Conservation (phyloP, 2,329 filamentous ascomycete genomes). For the Calycina herbarum region DNA sequence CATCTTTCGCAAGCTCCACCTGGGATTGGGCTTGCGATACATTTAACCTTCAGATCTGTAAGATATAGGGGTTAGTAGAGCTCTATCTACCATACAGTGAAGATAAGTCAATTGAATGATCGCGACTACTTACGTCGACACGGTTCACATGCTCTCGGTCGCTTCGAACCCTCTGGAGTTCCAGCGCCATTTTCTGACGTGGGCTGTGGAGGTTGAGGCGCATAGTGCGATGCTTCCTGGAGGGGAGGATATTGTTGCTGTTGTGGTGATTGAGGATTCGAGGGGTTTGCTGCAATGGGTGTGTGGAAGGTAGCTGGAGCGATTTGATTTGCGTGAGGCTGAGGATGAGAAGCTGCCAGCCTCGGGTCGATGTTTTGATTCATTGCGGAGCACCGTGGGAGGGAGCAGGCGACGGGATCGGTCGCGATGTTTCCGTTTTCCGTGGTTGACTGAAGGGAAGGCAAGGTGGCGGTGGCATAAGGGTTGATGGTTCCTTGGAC, state of each 20-base stretch:
- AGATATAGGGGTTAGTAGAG: background rate
- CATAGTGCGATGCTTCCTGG: slow-evolving; percentile 20
- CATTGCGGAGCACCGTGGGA: background rate
- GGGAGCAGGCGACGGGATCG: too few relatives aligned
- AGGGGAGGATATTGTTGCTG: slow-evolving; percentile 15
- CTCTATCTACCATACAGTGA: background rate
- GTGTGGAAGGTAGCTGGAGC: slow-evolving; percentile 5
- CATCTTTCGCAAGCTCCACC: slow-evolving; percentile 43
- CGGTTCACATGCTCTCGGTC: slow-evolving; percentile 43
- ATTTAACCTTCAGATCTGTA: slow-evolving; percentile 43
- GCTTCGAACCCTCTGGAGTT: slow-evolving; percentile 33
- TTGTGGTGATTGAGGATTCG: slow-evolving; percentile 14
- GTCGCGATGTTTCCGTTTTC: background rate
- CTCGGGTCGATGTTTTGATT: slow-evolving; percentile 7
- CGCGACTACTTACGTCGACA: slow-evolving; percentile 40
- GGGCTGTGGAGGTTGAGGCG: slow-evolving; percentile 28
- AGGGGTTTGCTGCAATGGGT: slow-evolving; percentile 18
- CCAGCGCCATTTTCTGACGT: slow-evolving; percentile 8
- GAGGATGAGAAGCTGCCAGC: slow-evolving; percentile 8
- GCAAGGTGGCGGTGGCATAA: background rate
- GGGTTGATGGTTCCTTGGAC: background rate
- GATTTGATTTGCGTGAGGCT: slow-evolving; percentile 6
- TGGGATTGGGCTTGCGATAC: slow-evolving; percentile 40
- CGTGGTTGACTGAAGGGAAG: background rate
- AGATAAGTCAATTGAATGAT: background rate